Evolutionary conservation across 129 eudicot species (phyloP), one percentile per base, ranked within the genome.

Genomic region (Arctium lappa): DNA sequence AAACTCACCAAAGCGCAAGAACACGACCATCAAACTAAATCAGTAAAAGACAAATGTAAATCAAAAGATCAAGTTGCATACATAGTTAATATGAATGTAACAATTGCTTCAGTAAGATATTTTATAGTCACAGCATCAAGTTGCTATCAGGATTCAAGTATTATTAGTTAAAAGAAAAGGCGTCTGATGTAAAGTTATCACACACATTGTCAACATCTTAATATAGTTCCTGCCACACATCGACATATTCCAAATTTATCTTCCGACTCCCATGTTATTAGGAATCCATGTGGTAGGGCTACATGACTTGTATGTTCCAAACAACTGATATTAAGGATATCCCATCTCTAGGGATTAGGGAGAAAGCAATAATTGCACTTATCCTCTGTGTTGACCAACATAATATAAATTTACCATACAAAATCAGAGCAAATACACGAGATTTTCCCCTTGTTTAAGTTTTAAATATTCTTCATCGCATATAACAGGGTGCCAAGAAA

Each of bases 1-100:
- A 74, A 89, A 79, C 90, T 95, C 99, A 80, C 99, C 99, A 82
- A 93, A 83, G 7, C 99, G 99, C 76, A 95, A 89, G 88, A 95
- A 93, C 65, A 94, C 93, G 60, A 95, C 77, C 86, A 95, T 82
- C 92, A 95, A 82, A 84, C 99, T 95, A 75, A 34, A 83, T 79
- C 31, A 71, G 34, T 32, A 48, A 81, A 90, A 72, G 46, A 72
- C 8, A 75, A 44, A 37, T 62, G 5, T 40, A 8, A 65, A 75
- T 85, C 10, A 80, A 79, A 46, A 69, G 40, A 66, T 42, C 30
- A 77, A 70, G 78, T 80, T 75, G 48, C 42, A 60, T 38, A 44
- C 18, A 65, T 18, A 74, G 44, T 15, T 81, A 3, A 29, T 6
- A 73, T 31, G n/a, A 40, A 30, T 5, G 31, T 38, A 60, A 63